These are phyloP conservation scores for Gaertneriomyces semiglobifer DNA, from an alignment of 192 early-diverging fungal genomes.

Conservation along the genomic window DNA sequence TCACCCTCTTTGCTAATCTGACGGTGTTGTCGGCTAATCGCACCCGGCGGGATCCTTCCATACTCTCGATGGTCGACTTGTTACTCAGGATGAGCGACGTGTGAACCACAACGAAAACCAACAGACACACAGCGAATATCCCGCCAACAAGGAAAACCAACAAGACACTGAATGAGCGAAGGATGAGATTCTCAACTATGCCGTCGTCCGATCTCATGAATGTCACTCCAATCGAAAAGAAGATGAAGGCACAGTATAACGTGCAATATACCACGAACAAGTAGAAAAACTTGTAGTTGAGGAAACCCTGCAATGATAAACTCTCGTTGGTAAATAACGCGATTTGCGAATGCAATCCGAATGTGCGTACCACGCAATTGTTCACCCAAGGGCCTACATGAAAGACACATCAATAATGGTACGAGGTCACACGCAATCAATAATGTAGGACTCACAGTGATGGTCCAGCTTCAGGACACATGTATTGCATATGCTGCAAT, in stretches of 20 bases:
- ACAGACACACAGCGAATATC: constrained; percentile 40
- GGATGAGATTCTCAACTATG: background rate
- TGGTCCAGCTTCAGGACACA: constrained; percentile 46
- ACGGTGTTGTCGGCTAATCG: constrained; percentile 18
- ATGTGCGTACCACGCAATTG: constrained; percentile 33
- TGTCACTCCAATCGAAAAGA: constrained; percentile 14
- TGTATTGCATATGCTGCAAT: constrained; percentile 45
- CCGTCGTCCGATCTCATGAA: background rate
- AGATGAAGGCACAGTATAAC: constrained; percentile 41
- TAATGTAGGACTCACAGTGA: constrained; percentile 30
- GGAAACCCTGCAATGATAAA: constrained; percentile 27
- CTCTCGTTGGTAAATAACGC: background rate
- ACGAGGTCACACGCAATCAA: background rate
- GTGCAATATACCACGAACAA: constrained; percentile 37
- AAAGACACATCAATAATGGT: background rate
- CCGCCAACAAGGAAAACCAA: constrained; percentile 35
- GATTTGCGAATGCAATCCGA: background rate
- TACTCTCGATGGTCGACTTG: constrained; percentile 46
- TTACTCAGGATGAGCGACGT: constrained; percentile 34
- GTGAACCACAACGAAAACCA: constrained; percentile 40
- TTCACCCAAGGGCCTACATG: constrained; percentile 38
- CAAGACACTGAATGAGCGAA: background rate
- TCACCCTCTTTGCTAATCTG: constrained; percentile 15
- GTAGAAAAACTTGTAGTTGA: background rate
- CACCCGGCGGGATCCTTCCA: constrained; percentile 33